A percentile compares a stretch with the other conserved stretches of the same genome.
phyloP scores from a whole-genome alignment of 2,329 filamentous ascomycete genomes.

The Talaromyces sp. region DNA sequence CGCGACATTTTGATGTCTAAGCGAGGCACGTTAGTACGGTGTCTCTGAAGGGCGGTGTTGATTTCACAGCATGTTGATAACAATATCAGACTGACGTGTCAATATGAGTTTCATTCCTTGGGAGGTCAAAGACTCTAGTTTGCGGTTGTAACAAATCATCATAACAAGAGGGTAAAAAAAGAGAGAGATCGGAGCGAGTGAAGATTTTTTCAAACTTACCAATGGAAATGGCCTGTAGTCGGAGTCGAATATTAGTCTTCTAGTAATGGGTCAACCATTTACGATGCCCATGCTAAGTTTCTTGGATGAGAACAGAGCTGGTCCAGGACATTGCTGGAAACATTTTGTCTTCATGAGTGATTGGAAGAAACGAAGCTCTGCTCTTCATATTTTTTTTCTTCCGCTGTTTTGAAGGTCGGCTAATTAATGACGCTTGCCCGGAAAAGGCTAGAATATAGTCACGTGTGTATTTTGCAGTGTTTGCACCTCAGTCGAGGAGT shows the following conservation, averaged over 20 bases:
- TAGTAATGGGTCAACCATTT: background rate
- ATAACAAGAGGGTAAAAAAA: slow-evolving; percentile 46
- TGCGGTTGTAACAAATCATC: slow-evolving; percentile 78
- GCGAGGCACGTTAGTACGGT: slow-evolving; percentile 4
- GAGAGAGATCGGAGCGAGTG: slow-evolving; percentile 18
- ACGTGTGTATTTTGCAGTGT: slow-evolving; percentile 14
- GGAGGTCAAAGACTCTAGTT: slow-evolving; percentile 97
- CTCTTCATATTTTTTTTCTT: slow-evolving; percentile 11
- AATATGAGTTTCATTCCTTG: slow-evolving; percentile 74
- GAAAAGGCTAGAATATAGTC: background rate
- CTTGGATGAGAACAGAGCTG: background rate
- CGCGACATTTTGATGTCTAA: background rate
- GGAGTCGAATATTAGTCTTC: background rate
- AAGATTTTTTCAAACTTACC: slow-evolving; percentile 16
- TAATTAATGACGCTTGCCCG: slow-evolving; percentile 10
- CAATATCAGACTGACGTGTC: slow-evolving; percentile 88
- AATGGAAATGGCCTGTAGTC: slow-evolving; percentile 3
- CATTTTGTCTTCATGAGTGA: background rate
- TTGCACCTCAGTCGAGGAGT: slow-evolving; percentile 10
- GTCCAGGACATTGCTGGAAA: slow-evolving; percentile 12
- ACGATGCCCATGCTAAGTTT: background rate
- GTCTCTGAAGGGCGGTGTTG: background rate
- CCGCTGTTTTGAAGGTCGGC: slow-evolving; percentile 16
- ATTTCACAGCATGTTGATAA: background rate
- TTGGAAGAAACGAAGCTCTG: background rate